phyloP scores from a whole-genome alignment of 1,139 yeast species.

The Blastobotrys aristatus region DNA sequence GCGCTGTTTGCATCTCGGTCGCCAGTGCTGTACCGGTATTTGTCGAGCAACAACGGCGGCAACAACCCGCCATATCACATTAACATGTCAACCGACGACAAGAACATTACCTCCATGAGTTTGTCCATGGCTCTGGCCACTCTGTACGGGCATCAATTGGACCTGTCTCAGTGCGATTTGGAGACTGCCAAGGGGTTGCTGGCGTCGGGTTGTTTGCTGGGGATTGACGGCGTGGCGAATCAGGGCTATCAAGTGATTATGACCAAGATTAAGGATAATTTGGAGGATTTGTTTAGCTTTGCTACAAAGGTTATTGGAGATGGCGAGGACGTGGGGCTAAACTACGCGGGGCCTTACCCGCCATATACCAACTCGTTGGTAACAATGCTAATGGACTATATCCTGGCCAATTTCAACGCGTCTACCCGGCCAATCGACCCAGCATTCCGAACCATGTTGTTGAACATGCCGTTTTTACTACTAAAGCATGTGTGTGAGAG shows the following conservation, averaged over 20 bases:
- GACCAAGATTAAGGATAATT: slow-evolving; percentile 21
- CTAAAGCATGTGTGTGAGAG: slow-evolving; percentile 31
- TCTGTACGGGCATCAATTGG: slow-evolving; percentile 33
- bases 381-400: slow-evolving; percentile 23
- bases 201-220: slow-evolving; percentile 32
- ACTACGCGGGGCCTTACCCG: slow-evolving; percentile 34
- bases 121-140: slow-evolving; percentile 34
- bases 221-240: slow-evolving; percentile 28
- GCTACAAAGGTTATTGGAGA: slow-evolving; percentile 14
- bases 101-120: slow-evolving; percentile 41
- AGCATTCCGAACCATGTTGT: slow-evolving; percentile 20
- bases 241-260: slow-evolving; percentile 27
- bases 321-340: slow-evolving; percentile 21
- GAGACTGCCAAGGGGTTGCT: slow-evolving; percentile 30
- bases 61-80: slow-evolving; percentile 46
- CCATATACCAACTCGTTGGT: slow-evolving; percentile 30
- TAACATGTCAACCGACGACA: slow-evolving; percentile 49
- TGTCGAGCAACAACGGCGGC: slow-evolving; percentile 24
- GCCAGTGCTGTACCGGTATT: slow-evolving; percentile 30
- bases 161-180: slow-evolving; percentile 23
- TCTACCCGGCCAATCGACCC: slow-evolving; percentile 22
- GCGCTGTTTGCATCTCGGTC: slow-evolving; percentile 35
- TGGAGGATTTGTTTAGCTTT: slow-evolving; percentile 26
- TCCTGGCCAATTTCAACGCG: slow-evolving; percentile 24
- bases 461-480: slow-evolving; percentile 28